These are phyloP conservation scores for Colletotrichum sp. DNA, from an alignment of 2,329 filamentous ascomycete genomes.

Conservation along the genomic window DNA sequence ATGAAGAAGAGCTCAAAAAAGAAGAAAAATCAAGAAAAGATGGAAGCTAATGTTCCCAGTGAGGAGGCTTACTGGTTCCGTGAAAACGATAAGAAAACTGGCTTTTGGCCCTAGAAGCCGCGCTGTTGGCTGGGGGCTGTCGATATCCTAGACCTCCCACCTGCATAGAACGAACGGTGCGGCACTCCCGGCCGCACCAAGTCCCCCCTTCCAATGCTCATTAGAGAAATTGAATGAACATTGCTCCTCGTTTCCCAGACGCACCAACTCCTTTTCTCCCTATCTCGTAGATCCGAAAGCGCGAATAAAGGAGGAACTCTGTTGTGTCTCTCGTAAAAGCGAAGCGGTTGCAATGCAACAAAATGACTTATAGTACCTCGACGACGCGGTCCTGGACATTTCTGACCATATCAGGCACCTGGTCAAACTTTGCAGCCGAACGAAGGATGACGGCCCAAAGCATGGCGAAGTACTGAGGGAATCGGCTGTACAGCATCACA, in stretches of 20 bases:
- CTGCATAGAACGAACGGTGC: background rate
- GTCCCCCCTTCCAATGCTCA: background rate
- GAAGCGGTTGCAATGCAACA: background rate
- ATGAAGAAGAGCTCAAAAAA: background rate
- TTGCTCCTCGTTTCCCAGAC: background rate
- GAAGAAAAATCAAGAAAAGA: background rate
- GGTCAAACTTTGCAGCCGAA: constrained; percentile 9
- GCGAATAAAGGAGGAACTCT: background rate
- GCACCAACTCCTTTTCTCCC: constrained; percentile 17
- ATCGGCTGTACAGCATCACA: constrained; percentile 55
- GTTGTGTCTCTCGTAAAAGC: background rate
- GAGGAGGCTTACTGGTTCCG: background rate
- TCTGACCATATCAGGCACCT: constrained; percentile 13
- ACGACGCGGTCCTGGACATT: constrained; percentile 26
- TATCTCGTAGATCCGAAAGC: constrained; percentile 3
- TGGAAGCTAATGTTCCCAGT: background rate
- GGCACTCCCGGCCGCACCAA: background rate
- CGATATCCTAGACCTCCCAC: background rate
- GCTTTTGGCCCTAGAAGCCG: background rate
- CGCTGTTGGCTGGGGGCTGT: background rate
- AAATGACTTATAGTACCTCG: constrained; percentile 23
- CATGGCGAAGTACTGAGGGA: constrained; percentile 49
- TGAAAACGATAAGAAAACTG: background rate
- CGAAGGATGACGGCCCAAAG: constrained; percentile 17
- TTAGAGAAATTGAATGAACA: background rate